Evolutionary conservation across 352 stramenopile species (phyloP).

Genomic region (Saprolegnia diclina): DNA sequence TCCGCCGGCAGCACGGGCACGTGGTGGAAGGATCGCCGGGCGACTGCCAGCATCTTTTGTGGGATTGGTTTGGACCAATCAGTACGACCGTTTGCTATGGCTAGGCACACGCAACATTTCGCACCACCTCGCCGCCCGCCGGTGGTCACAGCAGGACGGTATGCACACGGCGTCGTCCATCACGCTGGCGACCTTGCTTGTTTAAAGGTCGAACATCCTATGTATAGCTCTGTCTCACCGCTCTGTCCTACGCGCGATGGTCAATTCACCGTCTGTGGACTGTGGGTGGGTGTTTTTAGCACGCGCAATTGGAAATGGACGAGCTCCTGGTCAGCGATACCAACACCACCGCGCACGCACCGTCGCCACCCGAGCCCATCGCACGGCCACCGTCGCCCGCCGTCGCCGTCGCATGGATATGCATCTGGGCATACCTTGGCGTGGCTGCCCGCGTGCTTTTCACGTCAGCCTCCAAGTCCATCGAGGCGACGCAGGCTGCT

Average conservation of each 20-base stretch:
- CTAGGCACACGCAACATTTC: not conserved
- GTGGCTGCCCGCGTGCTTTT: conserved; percentile 8
- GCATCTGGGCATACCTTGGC: conserved; percentile 11
- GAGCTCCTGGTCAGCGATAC: no score
- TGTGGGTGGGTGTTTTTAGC: no score
- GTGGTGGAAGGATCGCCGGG: conserved; percentile 11
- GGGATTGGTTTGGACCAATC: not conserved
- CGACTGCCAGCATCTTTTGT: not conserved
- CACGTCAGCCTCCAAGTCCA: not conserved
- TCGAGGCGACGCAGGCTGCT: not conserved
- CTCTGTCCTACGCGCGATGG: no score
- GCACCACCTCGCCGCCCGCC: no score
- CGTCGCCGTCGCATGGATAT: conserved; percentile 11
- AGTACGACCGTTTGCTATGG: not conserved
- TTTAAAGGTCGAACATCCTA: no score
- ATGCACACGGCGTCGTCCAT: no score
- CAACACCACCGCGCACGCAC: no score
- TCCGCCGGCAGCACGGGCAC: conserved; percentile 14
- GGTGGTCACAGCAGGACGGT: not conserved
- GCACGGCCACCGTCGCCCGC: not conserved
- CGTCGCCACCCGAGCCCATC: no score
- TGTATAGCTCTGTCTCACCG: no score
- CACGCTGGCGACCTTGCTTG: no score
- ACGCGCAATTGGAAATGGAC: no score
- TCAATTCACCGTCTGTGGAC: no score